Evolutionary conservation across 495 filamentous ascomycete species (phyloP).

Genomic region (Penicillium fimorum): DNA sequence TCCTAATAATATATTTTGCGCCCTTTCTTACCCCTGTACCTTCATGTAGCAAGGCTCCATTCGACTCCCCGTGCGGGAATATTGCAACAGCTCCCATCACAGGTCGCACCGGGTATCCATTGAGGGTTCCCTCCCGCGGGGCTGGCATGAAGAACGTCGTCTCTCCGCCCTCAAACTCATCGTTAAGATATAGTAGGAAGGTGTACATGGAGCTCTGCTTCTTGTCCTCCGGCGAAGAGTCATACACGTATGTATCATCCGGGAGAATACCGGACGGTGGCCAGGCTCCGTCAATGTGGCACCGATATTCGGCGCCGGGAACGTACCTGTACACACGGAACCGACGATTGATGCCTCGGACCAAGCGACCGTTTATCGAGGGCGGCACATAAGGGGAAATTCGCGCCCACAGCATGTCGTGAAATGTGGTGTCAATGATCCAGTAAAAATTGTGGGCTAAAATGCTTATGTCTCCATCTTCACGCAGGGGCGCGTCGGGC

Average conservation of each 20-base stretch:
- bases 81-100: constrained; percentile 43
- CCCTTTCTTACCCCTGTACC: constrained; percentile 39
- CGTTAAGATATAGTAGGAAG: constrained; percentile 41
- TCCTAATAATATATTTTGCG: constrained; percentile 43
- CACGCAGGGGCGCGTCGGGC: constrained; percentile 38
- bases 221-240: constrained; percentile 35
- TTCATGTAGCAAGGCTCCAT: constrained; percentile 41
- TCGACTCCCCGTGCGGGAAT: constrained; percentile 40
- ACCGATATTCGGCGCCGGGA: constrained; percentile 40
- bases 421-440: constrained; percentile 39
- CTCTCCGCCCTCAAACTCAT: constrained; percentile 44
- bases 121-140: constrained; percentile 34
- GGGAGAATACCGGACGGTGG: constrained; percentile 38
- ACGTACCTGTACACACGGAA: constrained; percentile 44
- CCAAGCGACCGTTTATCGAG: constrained; percentile 32
- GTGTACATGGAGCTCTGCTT: constrained; percentile 44
- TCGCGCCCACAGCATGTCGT: constrained; percentile 39
- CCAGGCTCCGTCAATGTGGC: constrained; percentile 43
- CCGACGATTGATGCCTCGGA: constrained; percentile 38
- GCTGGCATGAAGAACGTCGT: constrained; percentile 42
- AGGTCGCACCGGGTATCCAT: constrained; percentile 40
- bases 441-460: constrained; percentile 46
- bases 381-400: constrained; percentile 33
- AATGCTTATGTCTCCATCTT: constrained; percentile 40
- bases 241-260: constrained; percentile 39